These are phyloP conservation scores for Rhizopogon vulgaris DNA, from an alignment of 768 basidiomycete species.

Conservation along the genomic window DNA sequence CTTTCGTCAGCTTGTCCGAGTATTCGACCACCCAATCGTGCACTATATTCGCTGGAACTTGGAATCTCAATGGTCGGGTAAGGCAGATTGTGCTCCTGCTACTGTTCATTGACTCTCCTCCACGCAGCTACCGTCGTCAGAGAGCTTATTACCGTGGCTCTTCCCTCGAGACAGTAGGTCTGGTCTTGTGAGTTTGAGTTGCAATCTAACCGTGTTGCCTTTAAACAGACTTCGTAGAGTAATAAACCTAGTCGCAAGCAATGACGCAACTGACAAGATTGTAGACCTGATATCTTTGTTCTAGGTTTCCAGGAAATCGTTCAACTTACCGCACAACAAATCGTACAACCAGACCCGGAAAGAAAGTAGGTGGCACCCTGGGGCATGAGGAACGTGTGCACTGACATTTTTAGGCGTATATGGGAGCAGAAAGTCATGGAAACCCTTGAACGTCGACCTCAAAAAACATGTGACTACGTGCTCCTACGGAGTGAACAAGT, in stretches of 20 bases:
- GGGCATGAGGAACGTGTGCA: background rate
- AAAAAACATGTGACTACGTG: conserved; percentile 70
- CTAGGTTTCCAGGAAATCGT: conserved; percentile 97
- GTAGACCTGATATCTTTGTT: conserved; percentile 82
- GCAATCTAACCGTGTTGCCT: conserved; percentile 1
- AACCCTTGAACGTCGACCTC: conserved; percentile 64
- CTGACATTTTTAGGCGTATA: conserved; percentile 46
- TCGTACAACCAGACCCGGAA: conserved; percentile 92
- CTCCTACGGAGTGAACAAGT: conserved; percentile 92
- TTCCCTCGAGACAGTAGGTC: conserved; percentile 75
- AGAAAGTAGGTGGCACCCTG: conserved; percentile 55
- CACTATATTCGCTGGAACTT: conserved; percentile 83
- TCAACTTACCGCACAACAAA: conserved; percentile 95
- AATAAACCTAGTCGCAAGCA: conserved; percentile 4
- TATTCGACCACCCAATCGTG: conserved; percentile 76
- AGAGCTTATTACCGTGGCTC: conserved; percentile 84
- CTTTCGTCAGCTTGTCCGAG: conserved; percentile 54
- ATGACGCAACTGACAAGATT: conserved; percentile 18
- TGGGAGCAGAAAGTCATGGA: conserved; percentile 86
- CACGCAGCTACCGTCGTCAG: conserved; percentile 55
- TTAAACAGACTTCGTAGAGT: conserved; percentile 14
- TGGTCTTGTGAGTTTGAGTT: background rate
- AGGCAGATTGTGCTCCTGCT: conserved; percentile 14
- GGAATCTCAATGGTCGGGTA: conserved; percentile 93
- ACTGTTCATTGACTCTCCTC: conserved; percentile 8